These are phyloP conservation scores for Moesziomyces sp. DNA, from an alignment of 1,284 basidiomycete species.

Conservation along the genomic window DNA sequence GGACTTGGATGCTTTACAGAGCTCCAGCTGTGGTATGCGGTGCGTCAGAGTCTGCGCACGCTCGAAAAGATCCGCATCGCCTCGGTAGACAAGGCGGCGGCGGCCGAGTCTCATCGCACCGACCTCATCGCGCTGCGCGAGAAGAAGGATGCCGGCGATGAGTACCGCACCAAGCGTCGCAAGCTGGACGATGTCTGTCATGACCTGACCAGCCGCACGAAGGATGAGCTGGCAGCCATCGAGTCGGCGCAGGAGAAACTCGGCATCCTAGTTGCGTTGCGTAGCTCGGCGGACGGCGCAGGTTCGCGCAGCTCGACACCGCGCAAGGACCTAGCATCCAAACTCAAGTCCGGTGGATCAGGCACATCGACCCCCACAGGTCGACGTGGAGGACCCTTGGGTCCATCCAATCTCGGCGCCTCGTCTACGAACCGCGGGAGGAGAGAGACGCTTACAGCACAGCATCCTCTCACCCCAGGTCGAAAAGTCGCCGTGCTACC, in stretches of 20 bases:
- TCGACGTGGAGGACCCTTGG: conserved; percentile 14
- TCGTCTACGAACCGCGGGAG: conserved; percentile 19
- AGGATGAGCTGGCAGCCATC: conserved; percentile 55
- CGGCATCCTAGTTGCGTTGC: conserved; percentile 52
- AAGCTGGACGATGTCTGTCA: conserved; percentile 46
- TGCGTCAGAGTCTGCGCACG: conserved; percentile 53
- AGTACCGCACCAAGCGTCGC: conserved; percentile 44
- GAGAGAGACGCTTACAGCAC: conserved; percentile 33
- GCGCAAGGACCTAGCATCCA: conserved; percentile 30
- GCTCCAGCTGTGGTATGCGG: conserved; percentile 62
- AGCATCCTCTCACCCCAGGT: conserved; percentile 38
- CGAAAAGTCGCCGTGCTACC: conserved; percentile 44
- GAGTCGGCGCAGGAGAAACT: conserved; percentile 59
- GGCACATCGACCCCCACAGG: conserved; percentile 32
- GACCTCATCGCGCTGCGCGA: conserved; percentile 38
- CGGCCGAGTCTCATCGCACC: conserved; percentile 27
- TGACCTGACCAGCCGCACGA: conserved; percentile 41
- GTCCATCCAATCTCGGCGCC: conserved; percentile 27
- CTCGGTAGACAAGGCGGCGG: conserved; percentile 33
- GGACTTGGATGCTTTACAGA: too few species aligned
- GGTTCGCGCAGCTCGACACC: conserved; percentile 32
- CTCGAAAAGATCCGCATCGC: conserved; percentile 57
- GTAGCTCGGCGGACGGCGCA: conserved; percentile 37
- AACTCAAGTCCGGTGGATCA: conserved; percentile 18
- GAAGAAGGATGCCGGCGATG: conserved; percentile 41